A percentile compares a stretch with the other conserved stretches of the same genome.
Evolutionary conservation across 148 eudicot genomes (phyloP).

Genomic region (Rhododendron williamsianum): DNA sequence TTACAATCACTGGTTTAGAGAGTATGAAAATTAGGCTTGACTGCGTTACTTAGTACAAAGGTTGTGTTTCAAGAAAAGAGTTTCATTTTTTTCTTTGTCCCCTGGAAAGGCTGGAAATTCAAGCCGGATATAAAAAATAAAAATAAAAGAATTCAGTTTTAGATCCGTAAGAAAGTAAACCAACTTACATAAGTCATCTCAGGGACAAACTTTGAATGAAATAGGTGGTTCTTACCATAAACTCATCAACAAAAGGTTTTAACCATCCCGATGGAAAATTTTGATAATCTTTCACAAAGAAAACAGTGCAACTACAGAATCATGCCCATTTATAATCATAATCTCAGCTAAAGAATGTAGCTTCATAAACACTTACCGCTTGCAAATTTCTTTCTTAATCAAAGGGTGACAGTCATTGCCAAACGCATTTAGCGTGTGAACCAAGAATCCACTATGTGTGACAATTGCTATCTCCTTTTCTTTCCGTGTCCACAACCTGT

Average conservation of each 20-base stretch:
- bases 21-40: neutral
- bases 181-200: neutral
- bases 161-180: neutral
- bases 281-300: neutral
- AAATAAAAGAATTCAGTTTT: neutral
- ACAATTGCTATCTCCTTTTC: conserved; percentile 95
- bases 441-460: conserved; percentile 88
- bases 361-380: conserved; percentile 45
- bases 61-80: neutral
- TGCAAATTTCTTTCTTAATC: conserved; percentile 66
- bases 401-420: conserved; percentile 69
- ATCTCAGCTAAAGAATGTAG: neutral
- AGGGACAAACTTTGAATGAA: neutral
- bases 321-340: neutral
- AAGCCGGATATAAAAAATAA: neutral
- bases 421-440: conserved; percentile 59
- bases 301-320: neutral
- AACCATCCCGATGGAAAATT: neutral
- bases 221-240: neutral
- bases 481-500: conserved; percentile 72
- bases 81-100: too few relatives aligned
- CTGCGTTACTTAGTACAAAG: neutral
- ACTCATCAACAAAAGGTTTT: neutral
- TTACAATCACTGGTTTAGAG: neutral
- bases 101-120: neutral